Base-by-base conservation (phyloP, 768 basidiomycete species). In the Lyophyllum decastes region DNA sequence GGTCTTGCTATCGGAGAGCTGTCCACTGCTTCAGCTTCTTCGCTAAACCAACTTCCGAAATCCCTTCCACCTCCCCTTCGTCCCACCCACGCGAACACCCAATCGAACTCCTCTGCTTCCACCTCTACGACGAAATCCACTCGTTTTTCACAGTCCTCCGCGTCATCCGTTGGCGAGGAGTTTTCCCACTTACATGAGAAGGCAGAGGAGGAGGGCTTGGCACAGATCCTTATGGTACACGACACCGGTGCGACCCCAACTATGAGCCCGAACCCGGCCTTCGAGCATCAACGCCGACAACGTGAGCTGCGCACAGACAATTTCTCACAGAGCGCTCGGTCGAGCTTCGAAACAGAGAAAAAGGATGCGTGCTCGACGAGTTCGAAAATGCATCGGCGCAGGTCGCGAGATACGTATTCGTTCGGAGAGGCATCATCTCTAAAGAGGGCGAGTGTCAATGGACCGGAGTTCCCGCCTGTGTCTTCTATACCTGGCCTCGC, bases 211-310 rank as follows among this genome's bases (percentile, higher is more conserved):
- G 66, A 64, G 2, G 62, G 66, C 7, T 63, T 61, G 22, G 61
- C 60, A 10, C 71, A 74, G 46, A 74, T 77, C 41, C 70, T 78
- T 33, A 77, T 81, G 58, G 76, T 81, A 7, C 68, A 74, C 25
- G 78, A 83, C 66, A 79, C 80, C n/a, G 80, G 79, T 30, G 78
- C 78, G 40, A 80, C 78, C 24, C 80, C 76, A 9, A 77, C 72
- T 16, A 74, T 81, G 73, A 79, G 77, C 61, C 81, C 82, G 2
- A 82, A 80, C 56, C 78, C 78, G 24, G 75, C 72, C 33, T 84
- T 79, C 56, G 63, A 51, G 24, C 67, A 55, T 26, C 63, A 68
- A 25, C 60, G 55, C 22, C 67, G 71, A 27, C 69, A 69, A 61
- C 69, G 64, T 35, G 67, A 66, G 47, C 60, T 61, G 40, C 51